A percentile compares a stretch with the other conserved stretches of the same genome.
Conservation (phyloP, 2,329 filamentous ascomycete species). For the Penicillium concentricum region DNA sequence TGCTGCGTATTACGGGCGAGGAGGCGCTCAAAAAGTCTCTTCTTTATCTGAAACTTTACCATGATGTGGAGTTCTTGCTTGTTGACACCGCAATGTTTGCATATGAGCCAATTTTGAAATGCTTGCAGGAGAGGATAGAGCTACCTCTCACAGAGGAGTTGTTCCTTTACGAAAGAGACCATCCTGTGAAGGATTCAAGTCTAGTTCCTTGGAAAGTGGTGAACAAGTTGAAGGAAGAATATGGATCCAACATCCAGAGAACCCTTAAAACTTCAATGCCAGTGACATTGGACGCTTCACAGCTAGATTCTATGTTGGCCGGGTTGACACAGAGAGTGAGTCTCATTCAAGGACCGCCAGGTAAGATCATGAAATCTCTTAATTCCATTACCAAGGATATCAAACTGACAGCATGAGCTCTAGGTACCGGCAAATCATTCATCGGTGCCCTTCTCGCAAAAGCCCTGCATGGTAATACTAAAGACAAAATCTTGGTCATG, state of each 20-base stretch:
- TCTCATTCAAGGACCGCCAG: conserved; percentile 71
- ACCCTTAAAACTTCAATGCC: conserved; percentile 30
- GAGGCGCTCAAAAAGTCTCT: conserved; percentile 51
- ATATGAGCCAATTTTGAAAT: conserved; percentile 64
- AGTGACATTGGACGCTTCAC: conserved; percentile 53
- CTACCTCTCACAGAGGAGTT: conserved; percentile 58
- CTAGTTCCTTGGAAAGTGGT: conserved; percentile 14
- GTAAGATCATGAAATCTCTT: conserved; percentile 37
- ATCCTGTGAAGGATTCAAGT: conserved; percentile 4
- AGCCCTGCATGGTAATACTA: conserved; percentile 51
- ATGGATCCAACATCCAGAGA: conserved; percentile 30
- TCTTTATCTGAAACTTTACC: conserved; percentile 38
- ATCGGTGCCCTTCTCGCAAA: conserved; percentile 65
- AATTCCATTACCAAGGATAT: not conserved
- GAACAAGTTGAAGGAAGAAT: conserved; percentile 14
- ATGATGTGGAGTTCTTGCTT: conserved; percentile 52
- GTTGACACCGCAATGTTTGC: conserved; percentile 68
- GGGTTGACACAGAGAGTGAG: conserved; percentile 56
- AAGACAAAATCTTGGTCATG: conserved; percentile 59
- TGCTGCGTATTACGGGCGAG: conserved; percentile 53
- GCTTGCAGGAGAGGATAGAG: conserved; percentile 56
- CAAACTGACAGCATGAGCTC: conserved; percentile 3
- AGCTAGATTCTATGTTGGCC: conserved; percentile 56
- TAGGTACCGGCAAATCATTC: conserved; percentile 74
- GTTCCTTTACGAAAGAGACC: conserved; percentile 37